These are phyloP conservation scores for Penicillium nucicola DNA, from an alignment of 495 filamentous ascomycete species.

Conservation along the genomic window DNA sequence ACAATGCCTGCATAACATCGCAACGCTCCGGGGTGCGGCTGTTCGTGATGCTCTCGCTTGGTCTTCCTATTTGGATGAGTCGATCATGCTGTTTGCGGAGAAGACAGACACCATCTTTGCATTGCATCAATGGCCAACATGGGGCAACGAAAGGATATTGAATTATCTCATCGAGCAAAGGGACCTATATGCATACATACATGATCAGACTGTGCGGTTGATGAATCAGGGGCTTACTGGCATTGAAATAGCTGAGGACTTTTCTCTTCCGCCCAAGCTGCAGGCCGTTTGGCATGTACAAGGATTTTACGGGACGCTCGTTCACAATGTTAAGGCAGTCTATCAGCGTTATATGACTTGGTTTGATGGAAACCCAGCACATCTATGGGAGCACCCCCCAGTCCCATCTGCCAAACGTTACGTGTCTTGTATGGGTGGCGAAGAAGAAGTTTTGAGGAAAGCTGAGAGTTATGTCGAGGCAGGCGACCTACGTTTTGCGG, in stretches of 20 bases:
- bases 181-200: constrained; percentile 32
- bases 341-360: constrained; percentile 37
- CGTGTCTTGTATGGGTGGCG: constrained; percentile 20
- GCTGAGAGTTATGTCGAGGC: constrained; percentile 5
- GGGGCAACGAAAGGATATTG: constrained; percentile 12
- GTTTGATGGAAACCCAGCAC: constrained; percentile 34
- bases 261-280: constrained; percentile 20
- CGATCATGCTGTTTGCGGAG: constrained; percentile 7
- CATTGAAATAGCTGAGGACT: constrained; percentile 28
- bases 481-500: constrained; percentile 21
- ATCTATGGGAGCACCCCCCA: constrained; percentile 32
- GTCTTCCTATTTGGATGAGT: constrained; percentile 16
- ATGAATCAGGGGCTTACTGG: constrained; percentile 23
- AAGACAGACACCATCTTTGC: constrained; percentile 14
- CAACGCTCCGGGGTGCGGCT: constrained; percentile 17
- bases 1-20: constrained; percentile 22
- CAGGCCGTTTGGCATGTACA: constrained; percentile 19
- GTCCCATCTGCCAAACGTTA: constrained; percentile 19
- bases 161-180: constrained; percentile 20
- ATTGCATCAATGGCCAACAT: constrained; percentile 27
- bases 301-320: constrained; percentile 33
- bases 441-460: constrained; percentile 11
- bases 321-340: constrained; percentile 35
- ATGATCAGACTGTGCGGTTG: constrained; percentile 29
- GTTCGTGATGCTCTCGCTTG: constrained; percentile 17